Evolutionary conservation across 305 asterid genomes (phyloP).

Genomic region (Stenogyne calaminthoides): DNA sequence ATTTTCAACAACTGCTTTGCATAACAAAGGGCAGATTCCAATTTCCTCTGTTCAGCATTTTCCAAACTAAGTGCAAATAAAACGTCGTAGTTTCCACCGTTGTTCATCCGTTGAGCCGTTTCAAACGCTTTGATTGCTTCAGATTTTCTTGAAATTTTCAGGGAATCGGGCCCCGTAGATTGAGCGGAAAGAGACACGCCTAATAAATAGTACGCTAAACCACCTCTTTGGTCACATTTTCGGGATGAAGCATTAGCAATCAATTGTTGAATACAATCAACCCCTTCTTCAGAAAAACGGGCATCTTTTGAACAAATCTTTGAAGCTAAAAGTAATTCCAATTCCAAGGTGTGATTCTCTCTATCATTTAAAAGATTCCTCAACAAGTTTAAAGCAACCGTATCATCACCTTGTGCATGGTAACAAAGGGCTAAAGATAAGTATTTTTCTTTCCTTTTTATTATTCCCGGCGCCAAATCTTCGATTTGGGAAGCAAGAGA

Average conservation of each 20-base stretch:
- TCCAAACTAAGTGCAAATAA: slow-evolving; percentile 70
- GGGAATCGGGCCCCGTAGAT: slow-evolving; percentile 64
- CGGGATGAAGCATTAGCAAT: slow-evolving; percentile 35
- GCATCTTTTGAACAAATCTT: slow-evolving; percentile 66
- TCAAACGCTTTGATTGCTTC: slow-evolving; percentile 76
- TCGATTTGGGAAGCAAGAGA: slow-evolving; percentile 71
- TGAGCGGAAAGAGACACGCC: slow-evolving; percentile 70
- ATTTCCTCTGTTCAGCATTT: slow-evolving; percentile 87
- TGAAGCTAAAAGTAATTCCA: slow-evolving; percentile 73
- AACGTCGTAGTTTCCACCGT: slow-evolving; percentile 46
- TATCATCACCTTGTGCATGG: slow-evolving; percentile 64
- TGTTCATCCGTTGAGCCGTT: slow-evolving; percentile 52
- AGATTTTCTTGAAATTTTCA: slow-evolving; percentile 52
- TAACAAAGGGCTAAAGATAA: slow-evolving; percentile 69
- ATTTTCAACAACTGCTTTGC: slow-evolving; percentile 65
- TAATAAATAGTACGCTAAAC: slow-evolving; percentile 52
- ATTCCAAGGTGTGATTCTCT: slow-evolving; percentile 44
- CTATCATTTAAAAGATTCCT: slow-evolving; percentile 63
- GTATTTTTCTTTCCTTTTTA: slow-evolving; percentile 55
- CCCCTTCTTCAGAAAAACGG: slow-evolving; percentile 60
- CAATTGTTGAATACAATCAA: slow-evolving; percentile 43
- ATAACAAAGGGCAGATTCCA: slow-evolving; percentile 73
- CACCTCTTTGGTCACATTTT: slow-evolving; percentile 48
- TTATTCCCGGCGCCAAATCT: slow-evolving; percentile 66
- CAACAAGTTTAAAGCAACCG: slow-evolving; percentile 63